Evolutionary conservation across 768 basidiomycete genomes (phyloP), one percentile per base, ranked within the genome.

Genomic region (Panaeolus papilionaceus): DNA sequence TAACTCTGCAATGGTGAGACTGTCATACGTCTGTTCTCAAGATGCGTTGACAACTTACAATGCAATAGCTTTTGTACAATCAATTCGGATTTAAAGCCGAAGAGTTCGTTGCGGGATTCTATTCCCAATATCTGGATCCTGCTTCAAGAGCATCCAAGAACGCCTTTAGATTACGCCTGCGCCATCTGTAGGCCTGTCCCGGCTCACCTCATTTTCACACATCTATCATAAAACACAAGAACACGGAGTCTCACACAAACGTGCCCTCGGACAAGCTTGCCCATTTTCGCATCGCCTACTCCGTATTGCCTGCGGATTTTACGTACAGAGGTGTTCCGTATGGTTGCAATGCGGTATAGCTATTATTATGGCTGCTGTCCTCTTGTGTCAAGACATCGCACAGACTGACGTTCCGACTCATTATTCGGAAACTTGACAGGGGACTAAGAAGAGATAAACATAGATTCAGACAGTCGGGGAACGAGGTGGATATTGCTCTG

Each of bases 81-180:
- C 89, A 88, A 62, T 94, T 95, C 71, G 93, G 93, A 33, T 94
- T 95, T 83, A 94, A 95, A 71, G 91, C 92, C 0, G 93, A 94
- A 77, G 92, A 92, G 73, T 94, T 94, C 67, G 84, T 94, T 23
- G 88, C 86, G 23, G 92, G 91, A 20, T 94, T 95, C 72, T 95
- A 95, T 70, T 90, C 92, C 51, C 84, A 89, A 51, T 94, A 94
- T 75, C 81, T 94, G n/a, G 87, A 90, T 71, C 77, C 86, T 3
- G 80, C 87, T 28, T 92, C 92, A 18, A 85, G 87, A 64, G 85
- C 85, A 3, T 94, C 92, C 5, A 93, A 90, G 78, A 94, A 95
- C 74, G 93, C 93, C 6, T 91, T 94, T 77, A 83, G 88, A 61
- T 78, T 95, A 66, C 88, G 93, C 6, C 84, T 95, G 58, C 89